Conservation (phyloP, 768 basidiomycete genomes). For the Sporobolomyces roseus region DNA sequence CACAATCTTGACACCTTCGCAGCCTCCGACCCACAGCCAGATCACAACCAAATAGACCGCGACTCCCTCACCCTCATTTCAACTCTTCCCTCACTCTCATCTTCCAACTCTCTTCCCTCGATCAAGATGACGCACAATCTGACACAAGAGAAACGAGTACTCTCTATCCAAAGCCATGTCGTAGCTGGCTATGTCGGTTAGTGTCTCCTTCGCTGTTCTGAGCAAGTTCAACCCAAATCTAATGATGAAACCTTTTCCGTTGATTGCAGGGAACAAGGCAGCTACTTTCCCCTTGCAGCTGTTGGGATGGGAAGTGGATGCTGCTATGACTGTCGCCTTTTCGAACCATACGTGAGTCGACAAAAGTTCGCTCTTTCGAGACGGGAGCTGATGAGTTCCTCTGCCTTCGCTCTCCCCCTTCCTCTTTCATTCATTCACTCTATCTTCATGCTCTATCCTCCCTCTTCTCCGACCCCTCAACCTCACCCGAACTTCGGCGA, state of each 20-base stretch:
- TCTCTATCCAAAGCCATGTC: constrained; percentile 91
- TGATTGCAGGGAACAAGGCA: constrained; percentile 53
- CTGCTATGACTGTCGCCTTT: constrained; percentile 69
- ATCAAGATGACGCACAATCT: constrained; percentile 16
- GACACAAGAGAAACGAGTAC: constrained; percentile 55
- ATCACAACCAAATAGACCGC: too few relatives aligned
- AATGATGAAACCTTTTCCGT: not conserved
- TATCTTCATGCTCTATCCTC: not conserved
- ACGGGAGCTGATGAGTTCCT: not conserved
- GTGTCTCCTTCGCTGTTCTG: constrained; percentile 52
- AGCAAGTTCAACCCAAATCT: too few relatives aligned
- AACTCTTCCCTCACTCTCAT: not conserved
- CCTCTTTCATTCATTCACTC: not conserved
- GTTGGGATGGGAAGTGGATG: constrained; percentile 93
- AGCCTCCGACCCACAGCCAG: too few relatives aligned
- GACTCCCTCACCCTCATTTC: too few relatives aligned
- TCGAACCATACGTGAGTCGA: constrained; percentile 70
- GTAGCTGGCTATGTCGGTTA: constrained; percentile 86
- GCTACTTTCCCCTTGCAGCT: constrained; percentile 60
- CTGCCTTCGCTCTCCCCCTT: not conserved
- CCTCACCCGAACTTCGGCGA: too few relatives aligned
- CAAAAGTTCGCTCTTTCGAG: not conserved
- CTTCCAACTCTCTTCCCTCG: not conserved
- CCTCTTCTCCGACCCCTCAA: too few relatives aligned
- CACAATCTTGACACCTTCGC: too few relatives aligned